These are phyloP conservation scores for Gaeumannomyces sp. DNA, from an alignment of 2,329 filamentous ascomycete species.

Conservation along the genomic window DNA sequence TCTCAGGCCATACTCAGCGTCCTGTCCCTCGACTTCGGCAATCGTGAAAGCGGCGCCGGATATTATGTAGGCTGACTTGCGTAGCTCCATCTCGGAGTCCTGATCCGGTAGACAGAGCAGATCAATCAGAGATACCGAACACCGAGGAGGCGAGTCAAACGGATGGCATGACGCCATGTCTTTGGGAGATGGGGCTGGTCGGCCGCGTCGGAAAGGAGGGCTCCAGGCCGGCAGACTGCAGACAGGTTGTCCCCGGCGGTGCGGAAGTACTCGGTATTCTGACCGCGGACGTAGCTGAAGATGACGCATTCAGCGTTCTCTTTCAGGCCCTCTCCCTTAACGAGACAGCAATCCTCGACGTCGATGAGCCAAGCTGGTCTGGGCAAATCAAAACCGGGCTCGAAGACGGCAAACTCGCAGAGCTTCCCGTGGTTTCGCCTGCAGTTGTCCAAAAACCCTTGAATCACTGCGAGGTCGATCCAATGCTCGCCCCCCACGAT, in stretches of 20 bases:
- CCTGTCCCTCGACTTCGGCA: constrained; percentile 1
- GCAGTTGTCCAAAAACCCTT: constrained; percentile 1
- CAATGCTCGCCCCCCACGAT: neutral
- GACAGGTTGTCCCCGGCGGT: neutral
- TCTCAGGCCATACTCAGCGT: constrained; percentile 4
- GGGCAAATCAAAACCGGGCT: neutral
- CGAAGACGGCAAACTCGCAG: constrained; percentile 5
- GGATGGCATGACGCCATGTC: constrained; percentile 4
- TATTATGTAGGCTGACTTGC: constrained; percentile 1
- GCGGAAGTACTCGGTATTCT: neutral
- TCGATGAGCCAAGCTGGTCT: constrained; percentile 2
- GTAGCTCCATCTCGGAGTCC: neutral
- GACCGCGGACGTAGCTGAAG: neutral
- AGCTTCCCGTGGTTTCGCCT: neutral
- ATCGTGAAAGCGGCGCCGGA: constrained; percentile 5
- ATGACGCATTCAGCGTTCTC: neutral
- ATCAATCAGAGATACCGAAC: neutral
- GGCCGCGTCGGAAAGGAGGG: neutral
- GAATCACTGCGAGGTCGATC: neutral
- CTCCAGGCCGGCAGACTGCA: neutral
- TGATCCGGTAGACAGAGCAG: constrained; percentile 1
- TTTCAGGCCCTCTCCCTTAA: neutral
- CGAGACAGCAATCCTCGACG: neutral
- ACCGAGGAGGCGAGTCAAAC: constrained; percentile 2
- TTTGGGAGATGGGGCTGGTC: neutral